These are phyloP conservation scores for Lagenidium sp. DNA, from an alignment of 352 stramenopile genomes.

Conservation along the genomic window DNA sequence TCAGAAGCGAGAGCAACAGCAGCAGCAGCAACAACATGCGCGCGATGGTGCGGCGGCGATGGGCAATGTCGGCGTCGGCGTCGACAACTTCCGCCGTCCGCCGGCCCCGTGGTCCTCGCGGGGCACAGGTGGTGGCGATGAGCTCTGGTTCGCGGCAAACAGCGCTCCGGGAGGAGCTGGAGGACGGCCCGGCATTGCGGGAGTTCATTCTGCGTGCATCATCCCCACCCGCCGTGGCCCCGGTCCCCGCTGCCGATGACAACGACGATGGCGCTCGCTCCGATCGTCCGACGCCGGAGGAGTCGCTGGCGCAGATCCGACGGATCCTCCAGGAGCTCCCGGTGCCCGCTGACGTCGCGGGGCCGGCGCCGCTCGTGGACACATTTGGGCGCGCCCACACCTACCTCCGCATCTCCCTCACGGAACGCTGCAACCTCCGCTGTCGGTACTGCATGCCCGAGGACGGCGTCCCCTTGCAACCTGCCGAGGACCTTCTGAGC, in stretches of 20 bases:
- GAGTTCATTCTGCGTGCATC: too few relatives aligned
- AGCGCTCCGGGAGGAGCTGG: too few relatives aligned
- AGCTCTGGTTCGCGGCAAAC: too few relatives aligned
- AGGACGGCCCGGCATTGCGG: too few relatives aligned
- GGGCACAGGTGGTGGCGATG: too few relatives aligned
- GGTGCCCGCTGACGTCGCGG: neutral
- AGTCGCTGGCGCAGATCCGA: constrained; percentile 31
- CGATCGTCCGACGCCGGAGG: constrained; percentile 7
- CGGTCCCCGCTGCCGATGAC: neutral
- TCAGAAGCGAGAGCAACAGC: too few relatives aligned
- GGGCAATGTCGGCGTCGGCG: too few relatives aligned
- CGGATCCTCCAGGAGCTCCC: constrained; percentile 29
- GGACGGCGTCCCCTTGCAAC: constrained; percentile 87
- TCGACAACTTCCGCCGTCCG: too few relatives aligned
- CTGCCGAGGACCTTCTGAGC: constrained; percentile 66
- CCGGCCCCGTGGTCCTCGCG: too few relatives aligned
- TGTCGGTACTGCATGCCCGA: constrained; percentile 97
- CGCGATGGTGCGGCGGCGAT: neutral
- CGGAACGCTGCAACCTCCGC: constrained; percentile 94
- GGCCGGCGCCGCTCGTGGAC: constrained; percentile 50
- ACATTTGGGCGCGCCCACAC: constrained; percentile 87
- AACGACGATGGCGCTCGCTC: neutral
- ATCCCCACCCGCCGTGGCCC: too few relatives aligned
- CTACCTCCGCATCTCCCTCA: constrained; percentile 95
- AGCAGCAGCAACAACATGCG: neutral